Percentiles rank a stretch among this genome's conserved stretches.
These are phyloP conservation scores for Canavalia gladiata DNA, from an alignment of 306 rosid species.

Conservation along the genomic window DNA sequence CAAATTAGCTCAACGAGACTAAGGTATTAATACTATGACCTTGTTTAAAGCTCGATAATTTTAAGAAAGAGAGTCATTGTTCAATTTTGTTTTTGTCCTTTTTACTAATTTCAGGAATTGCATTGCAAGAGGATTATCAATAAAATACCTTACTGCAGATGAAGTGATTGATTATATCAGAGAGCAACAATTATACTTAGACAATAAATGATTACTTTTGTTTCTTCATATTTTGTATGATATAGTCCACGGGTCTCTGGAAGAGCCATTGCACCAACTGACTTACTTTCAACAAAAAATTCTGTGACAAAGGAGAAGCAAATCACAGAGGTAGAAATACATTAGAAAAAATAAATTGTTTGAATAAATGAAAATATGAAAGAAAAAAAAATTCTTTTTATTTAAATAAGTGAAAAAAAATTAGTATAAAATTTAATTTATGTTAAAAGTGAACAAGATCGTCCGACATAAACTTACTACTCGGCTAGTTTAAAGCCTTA, in stretches of 20 bases:
- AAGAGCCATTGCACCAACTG: neutral
- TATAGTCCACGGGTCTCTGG: slow-evolving; percentile 15
- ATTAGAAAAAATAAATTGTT: too few species aligned
- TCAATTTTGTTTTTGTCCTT: neutral
- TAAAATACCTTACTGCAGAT: slow-evolving; percentile 81
- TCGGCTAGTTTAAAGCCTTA: too few species aligned
- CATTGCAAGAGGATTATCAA: slow-evolving; percentile 84
- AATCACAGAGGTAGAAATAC: too few species aligned
- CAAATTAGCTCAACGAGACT: slow-evolving; percentile 88
- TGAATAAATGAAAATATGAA: too few species aligned
- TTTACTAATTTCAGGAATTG: slow-evolving; percentile 70
- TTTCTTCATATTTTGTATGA: neutral
- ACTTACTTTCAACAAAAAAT: slow-evolving; percentile 45
- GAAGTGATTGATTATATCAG: slow-evolving; percentile 78
- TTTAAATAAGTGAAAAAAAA: too few species aligned
- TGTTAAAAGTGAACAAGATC: too few species aligned
- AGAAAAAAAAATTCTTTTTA: too few species aligned
- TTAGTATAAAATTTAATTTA: too few species aligned
- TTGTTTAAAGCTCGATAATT: slow-evolving; percentile 12
- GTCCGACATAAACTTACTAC: too few species aligned
- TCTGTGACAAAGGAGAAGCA: neutral
- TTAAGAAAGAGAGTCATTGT: neutral
- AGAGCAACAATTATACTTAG: slow-evolving; percentile 61
- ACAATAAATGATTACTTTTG: slow-evolving; percentile 47
- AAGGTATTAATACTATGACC: slow-evolving; percentile 58